Conservation (phyloP, 2,329 filamentous ascomycete genomes). For the Fusarium sp. region DNA sequence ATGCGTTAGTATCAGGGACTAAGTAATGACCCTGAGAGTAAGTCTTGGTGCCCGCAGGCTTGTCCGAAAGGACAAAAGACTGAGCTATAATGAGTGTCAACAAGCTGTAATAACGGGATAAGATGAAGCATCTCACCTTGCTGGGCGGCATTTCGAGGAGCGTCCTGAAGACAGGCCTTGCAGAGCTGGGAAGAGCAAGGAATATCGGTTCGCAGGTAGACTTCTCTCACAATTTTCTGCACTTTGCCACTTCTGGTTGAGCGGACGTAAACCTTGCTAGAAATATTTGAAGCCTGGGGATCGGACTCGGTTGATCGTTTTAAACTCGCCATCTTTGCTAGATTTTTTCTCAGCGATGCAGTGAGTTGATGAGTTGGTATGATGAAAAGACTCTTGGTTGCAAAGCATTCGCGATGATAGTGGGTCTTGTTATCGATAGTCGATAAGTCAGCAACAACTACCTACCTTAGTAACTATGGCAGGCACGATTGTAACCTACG, state of each 20-base stretch:
- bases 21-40: slow-evolving; percentile 93
- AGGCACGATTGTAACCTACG: neutral
- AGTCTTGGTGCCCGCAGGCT: slow-evolving; percentile 82
- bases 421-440: slow-evolving; percentile 51
- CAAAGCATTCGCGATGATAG: slow-evolving; percentile 40
- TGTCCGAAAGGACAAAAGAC: slow-evolving; percentile 89
- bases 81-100: slow-evolving; percentile 63
- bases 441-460: slow-evolving; percentile 39
- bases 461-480: neutral
- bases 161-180: slow-evolving; percentile 75
- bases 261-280: slow-evolving; percentile 94
- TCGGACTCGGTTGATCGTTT: slow-evolving; percentile 67
- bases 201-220: slow-evolving; percentile 96
- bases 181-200: slow-evolving; percentile 95
- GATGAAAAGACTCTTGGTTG: slow-evolving; percentile 39
- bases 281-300: slow-evolving; percentile 76
- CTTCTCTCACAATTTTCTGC: slow-evolving; percentile 96
- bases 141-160: slow-evolving; percentile 82
- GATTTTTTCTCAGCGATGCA: slow-evolving; percentile 2
- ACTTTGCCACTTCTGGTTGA: slow-evolving; percentile 97
- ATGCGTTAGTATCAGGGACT: slow-evolving; percentile 94
- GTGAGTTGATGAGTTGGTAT: slow-evolving; percentile 17
- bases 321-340: slow-evolving; percentile 69
- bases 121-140: slow-evolving; percentile 66
- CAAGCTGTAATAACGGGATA: neutral